A percentile compares a stretch with the other conserved stretches of the same genome.
Evolutionary conservation across 2,329 filamentous ascomycete genomes (phyloP).

Genomic region (Monosporascus sp.): DNA sequence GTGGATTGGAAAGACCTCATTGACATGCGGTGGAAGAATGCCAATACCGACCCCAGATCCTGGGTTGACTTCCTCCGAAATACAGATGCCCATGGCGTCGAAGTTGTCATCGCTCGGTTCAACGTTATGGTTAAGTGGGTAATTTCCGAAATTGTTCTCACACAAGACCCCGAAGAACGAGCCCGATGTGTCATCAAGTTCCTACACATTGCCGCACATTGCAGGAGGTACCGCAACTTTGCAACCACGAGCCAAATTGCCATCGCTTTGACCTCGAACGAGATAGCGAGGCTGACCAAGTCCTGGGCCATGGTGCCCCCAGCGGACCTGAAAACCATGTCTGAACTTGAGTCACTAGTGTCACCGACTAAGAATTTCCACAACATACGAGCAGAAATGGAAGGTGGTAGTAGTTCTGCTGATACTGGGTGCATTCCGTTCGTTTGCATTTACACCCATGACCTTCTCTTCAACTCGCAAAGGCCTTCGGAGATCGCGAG

Average conservation of each 20-base stretch:
- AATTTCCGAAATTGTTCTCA: slow-evolving; percentile 73
- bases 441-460: slow-evolving; percentile 77
- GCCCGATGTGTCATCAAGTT: slow-evolving; percentile 73
- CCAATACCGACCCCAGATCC: slow-evolving; percentile 59
- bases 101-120: slow-evolving; percentile 80
- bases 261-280: slow-evolving; percentile 69
- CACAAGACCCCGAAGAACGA: slow-evolving; percentile 64
- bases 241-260: slow-evolving; percentile 78
- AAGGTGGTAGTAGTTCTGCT: slow-evolving; percentile 47
- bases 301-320: slow-evolving; percentile 69
- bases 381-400: slow-evolving; percentile 74
- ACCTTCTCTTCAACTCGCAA: slow-evolving; percentile 76
- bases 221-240: slow-evolving; percentile 72
- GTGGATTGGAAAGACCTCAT: slow-evolving; percentile 86
- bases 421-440: slow-evolving; percentile 77
- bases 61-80: slow-evolving; percentile 79
- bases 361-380: slow-evolving; percentile 75
- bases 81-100: slow-evolving; percentile 67
- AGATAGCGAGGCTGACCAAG: slow-evolving; percentile 59
- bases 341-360: slow-evolving; percentile 65
- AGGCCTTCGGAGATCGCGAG: slow-evolving; percentile 69
- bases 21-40: slow-evolving; percentile 75
- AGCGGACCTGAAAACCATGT: slow-evolving; percentile 59
- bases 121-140: slow-evolving; percentile 88
- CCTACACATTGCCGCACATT: slow-evolving; percentile 75